Base-by-base conservation (phyloP, 2,329 filamentous ascomycete species). In the Stemphylium beticola region DNA sequence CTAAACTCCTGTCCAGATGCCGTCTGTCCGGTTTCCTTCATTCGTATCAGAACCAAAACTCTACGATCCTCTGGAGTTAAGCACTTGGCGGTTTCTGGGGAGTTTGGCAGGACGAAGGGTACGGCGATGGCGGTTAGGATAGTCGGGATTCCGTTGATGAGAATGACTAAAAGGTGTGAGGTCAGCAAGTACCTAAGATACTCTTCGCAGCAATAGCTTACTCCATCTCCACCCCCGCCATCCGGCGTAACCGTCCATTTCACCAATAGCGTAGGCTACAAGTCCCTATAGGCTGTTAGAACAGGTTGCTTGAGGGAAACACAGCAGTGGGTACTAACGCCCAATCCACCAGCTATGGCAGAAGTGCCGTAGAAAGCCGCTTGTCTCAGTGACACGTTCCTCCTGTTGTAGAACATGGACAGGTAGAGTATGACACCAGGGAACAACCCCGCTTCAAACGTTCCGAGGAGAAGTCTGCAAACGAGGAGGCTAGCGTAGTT, bases 301-400 rank as follows among this genome's bases (percentile, higher is more conserved):
- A 33, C 17, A 17, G 8, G 20, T 8, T 14, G n/a, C 14, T 17
- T 22, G 17, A 4, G n/a, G 4, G 17, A 4, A 5, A 1, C 18
- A 3, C 17, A 11, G n/a, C n/a, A 15, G 1, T 15, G 9, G 9
- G 12, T 18, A 44, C 51, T 50, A 20, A 54, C 69, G 5, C 82
- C 83, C 33, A 85, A 81, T 6, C 82, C 82, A 4, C 83, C 82
- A 3, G 82, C 79, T 49, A 85, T 77, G 26, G 78, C 81, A 2
- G 81, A 79, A 4, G 81, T 78, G 3, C 78, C 81, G n/a, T 83
- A 80, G 66, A 83, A 83, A 50, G 83, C 80, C 1, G 81, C 81
- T 4, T 67, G 61, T 31, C 83, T 76, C 50, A 83, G 79, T 7
- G 83, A 76, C 75, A 81, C 69, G 80, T 84, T 64, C n/a, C 52